phyloP scores from a whole-genome alignment of 2,329 filamentous ascomycete species.

The Curvularia verruculosa region DNA sequence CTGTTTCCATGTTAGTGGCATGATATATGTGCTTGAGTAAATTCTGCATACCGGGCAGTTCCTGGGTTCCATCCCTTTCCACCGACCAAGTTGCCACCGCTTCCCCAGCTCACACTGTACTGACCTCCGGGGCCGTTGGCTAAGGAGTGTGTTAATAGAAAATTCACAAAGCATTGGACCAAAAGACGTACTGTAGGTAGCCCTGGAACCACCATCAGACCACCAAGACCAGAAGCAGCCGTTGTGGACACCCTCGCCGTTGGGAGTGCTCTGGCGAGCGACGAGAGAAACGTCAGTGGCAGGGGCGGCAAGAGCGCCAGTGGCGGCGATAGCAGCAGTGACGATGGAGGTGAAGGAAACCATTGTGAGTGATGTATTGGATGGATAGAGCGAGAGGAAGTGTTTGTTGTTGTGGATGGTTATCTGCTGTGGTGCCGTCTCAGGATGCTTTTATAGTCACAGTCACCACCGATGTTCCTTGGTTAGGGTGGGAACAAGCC shows the following conservation, averaged over 20 bases:
- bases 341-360: conserved; percentile 39
- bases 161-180: no score
- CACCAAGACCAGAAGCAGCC: conserved; percentile 67
- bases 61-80: conserved; percentile 66
- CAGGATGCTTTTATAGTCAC: conserved; percentile 28
- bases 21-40: conserved; percentile 7
- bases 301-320: conserved; percentile 35
- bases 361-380: conserved; percentile 25
- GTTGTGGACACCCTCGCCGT: conserved; percentile 59
- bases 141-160: no score
- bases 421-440: conserved; percentile 16
- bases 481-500: conserved; percentile 10
- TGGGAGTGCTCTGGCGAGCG: conserved; percentile 51
- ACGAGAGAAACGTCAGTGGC: conserved; percentile 44
- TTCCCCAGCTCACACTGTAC: conserved; percentile 59
- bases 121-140: conserved; percentile 58
- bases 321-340: conserved; percentile 33
- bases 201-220: conserved; percentile 60
- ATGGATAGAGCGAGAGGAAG: conserved; percentile 11
- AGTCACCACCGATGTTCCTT: conserved; percentile 9
- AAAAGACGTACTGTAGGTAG: conserved; percentile 54
- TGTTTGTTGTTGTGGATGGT: conserved; percentile 15
- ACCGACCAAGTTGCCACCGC: conserved; percentile 61
- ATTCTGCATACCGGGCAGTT: conserved; percentile 51
- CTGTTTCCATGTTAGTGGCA: conserved; percentile 12